Evolutionary conservation across 2,329 filamentous ascomycete genomes (phyloP).

Genomic region (Trichoderma semiorbis): DNA sequence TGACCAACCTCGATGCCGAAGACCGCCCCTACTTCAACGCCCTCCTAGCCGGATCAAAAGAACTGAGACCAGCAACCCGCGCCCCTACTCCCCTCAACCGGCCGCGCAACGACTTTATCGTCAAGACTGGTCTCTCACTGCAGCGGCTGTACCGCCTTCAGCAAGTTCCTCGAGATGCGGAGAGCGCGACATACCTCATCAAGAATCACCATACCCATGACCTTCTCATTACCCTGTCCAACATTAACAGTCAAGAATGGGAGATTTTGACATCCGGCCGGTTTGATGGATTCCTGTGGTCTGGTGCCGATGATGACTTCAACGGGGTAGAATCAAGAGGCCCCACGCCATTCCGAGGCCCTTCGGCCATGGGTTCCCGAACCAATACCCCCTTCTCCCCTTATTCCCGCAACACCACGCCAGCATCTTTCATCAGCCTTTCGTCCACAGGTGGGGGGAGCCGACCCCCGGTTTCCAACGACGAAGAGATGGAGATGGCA

Average conservation of each 20-base stretch:
- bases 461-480: constrained; percentile 70
- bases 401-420: constrained; percentile 55
- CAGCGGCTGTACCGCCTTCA: constrained; percentile 79
- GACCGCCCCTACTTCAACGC: constrained; percentile 81
- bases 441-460: constrained; percentile 46
- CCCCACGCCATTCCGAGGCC: constrained; percentile 50
- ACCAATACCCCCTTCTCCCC: constrained; percentile 47
- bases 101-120: constrained; percentile 67
- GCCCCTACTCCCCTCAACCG: constrained; percentile 68
- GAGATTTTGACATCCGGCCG: constrained; percentile 90
- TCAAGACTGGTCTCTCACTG: constrained; percentile 72
- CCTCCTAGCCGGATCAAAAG: constrained; percentile 60
- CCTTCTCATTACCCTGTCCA: constrained; percentile 79
- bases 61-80: constrained; percentile 54
- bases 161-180: constrained; percentile 74
- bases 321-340: constrained; percentile 49
- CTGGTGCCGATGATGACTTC: constrained; percentile 68
- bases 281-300: constrained; percentile 95
- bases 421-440: constrained; percentile 56
- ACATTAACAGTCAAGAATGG: constrained; percentile 92
- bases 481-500: constrained; percentile 91
- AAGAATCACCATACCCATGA: constrained; percentile 80
- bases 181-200: constrained; percentile 80
- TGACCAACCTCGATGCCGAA: constrained; percentile 76
- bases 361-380: constrained; percentile 43